phyloP scores from a whole-genome alignment of 176 grass and related monocot genomes.

The Avena insularis region DNA sequence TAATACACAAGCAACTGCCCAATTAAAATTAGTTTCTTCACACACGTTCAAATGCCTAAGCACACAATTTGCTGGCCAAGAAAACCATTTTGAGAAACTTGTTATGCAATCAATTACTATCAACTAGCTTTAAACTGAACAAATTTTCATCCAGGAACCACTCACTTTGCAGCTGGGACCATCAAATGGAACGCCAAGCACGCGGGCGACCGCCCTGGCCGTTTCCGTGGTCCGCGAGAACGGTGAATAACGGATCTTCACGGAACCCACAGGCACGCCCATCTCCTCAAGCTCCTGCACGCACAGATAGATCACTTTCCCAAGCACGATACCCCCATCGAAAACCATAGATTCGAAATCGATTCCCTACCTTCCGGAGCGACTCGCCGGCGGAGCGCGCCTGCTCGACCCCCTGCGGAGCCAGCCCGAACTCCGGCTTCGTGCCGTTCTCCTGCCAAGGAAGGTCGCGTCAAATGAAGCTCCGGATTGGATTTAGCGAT shows the following conservation, averaged over 20 bases:
- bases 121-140: neutral
- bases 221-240: constrained; percentile 81
- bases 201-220: constrained; percentile 62
- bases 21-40: neutral
- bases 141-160: neutral
- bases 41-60: neutral
- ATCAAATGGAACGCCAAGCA: constrained; percentile 73
- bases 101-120: neutral
- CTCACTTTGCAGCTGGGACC: constrained; percentile 63
- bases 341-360: neutral
- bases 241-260: constrained; percentile 80
- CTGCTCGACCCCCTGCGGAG: constrained; percentile 69
- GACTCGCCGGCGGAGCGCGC: constrained; percentile 69
- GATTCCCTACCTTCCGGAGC: constrained; percentile 55
- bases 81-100: neutral
- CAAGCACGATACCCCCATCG: neutral
- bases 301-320: neutral
- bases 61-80: neutral
- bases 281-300: constrained; percentile 70
- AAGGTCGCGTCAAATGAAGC: neutral
- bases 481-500: neutral
- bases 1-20: neutral
- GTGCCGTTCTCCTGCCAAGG: constrained; percentile 70
- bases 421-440: constrained; percentile 69
- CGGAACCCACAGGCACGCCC: constrained; percentile 48